These are phyloP conservation scores for Cladosporium colombiae DNA, from an alignment of 2,329 filamentous ascomycete genomes.

Conservation along the genomic window DNA sequence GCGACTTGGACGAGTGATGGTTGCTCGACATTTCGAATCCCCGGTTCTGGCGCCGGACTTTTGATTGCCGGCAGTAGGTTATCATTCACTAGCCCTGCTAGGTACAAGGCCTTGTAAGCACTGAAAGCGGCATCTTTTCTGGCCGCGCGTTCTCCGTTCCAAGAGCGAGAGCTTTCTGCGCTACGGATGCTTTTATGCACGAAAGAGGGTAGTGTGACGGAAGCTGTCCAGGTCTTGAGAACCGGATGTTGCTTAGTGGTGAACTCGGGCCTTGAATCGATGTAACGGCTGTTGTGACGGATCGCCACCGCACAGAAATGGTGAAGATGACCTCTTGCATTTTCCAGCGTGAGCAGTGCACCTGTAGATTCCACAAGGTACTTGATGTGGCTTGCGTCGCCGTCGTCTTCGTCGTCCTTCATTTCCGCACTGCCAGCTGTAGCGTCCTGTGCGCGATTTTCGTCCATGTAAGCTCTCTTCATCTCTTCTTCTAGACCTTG, in stretches of 20 bases:
- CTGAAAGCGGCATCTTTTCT: slow-evolving; percentile 81
- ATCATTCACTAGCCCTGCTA: slow-evolving; percentile 72
- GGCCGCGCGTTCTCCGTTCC: slow-evolving; percentile 71
- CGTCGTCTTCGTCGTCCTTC: slow-evolving; percentile 51
- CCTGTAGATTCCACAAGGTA: slow-evolving; percentile 51
- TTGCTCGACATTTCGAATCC: slow-evolving; percentile 28
- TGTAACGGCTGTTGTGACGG: slow-evolving; percentile 59
- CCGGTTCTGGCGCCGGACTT: slow-evolving; percentile 28
- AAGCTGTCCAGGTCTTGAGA: slow-evolving; percentile 52
- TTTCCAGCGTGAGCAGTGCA: slow-evolving; percentile 70
- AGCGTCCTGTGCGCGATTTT: slow-evolving; percentile 51
- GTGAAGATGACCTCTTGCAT: slow-evolving; percentile 72
- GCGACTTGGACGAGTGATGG: slow-evolving; percentile 30
- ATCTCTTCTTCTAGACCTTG: slow-evolving; percentile 69
- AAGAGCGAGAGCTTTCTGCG: slow-evolving; percentile 55
- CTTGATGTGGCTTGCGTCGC: slow-evolving; percentile 39
- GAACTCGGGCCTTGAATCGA: slow-evolving; percentile 70
- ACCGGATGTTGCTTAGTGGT: slow-evolving; percentile 36
- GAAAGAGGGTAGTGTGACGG: slow-evolving; percentile 69
- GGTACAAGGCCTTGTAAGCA: slow-evolving; percentile 70
- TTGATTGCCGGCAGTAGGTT: slow-evolving; percentile 67
- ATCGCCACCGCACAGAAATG: slow-evolving; percentile 71
- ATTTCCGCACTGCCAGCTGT: slow-evolving; percentile 43
- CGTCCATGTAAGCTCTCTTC: slow-evolving; percentile 62
- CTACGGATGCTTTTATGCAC: slow-evolving; percentile 64